Percentiles rank a stretch among this genome's conserved stretches.
phyloP scores from a whole-genome alignment of 768 basidiomycete species.

The Dentipellis fragilis region DNA sequence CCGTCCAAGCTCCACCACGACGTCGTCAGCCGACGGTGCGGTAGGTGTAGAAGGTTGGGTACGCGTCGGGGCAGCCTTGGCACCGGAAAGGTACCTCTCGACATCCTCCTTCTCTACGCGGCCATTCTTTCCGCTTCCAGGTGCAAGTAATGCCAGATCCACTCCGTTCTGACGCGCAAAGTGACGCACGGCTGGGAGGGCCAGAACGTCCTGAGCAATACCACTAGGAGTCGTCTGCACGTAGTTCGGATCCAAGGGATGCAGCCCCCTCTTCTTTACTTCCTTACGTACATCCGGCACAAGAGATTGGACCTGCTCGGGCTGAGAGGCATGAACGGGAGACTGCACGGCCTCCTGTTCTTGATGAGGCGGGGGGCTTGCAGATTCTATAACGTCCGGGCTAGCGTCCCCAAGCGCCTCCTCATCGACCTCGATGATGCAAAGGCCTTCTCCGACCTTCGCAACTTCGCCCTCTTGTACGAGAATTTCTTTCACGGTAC shows the following conservation, averaged over 20 bases:
- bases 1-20: constrained; percentile 61
- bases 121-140: constrained; percentile 67
- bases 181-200: constrained; percentile 70
- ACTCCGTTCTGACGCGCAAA: constrained; percentile 60
- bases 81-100: constrained; percentile 42
- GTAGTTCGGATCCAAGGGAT: constrained; percentile 59
- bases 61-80: constrained; percentile 10
- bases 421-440: constrained; percentile 72
- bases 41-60: not conserved
- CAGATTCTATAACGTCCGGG: constrained; percentile 9
- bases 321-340: constrained; percentile 4
- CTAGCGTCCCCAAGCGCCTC: constrained; percentile 23
- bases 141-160: constrained; percentile 43
- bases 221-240: constrained; percentile 8
- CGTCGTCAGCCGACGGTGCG: constrained; percentile 27
- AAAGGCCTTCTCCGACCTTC: constrained; percentile 72
- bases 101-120: constrained; percentile 70
- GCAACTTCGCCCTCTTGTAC: constrained; percentile 78
- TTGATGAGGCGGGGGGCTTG: not conserved
- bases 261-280: constrained; percentile 23
- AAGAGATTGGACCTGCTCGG: constrained; percentile 1
- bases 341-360: constrained; percentile 1
- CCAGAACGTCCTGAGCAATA: constrained; percentile 36
- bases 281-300: not conserved
- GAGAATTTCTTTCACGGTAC: constrained; percentile 58